Percentiles rank a stretch among this genome's conserved stretches.
Conservation (phyloP, 257 asterid species). For the Voacanga thouarsii region DNA sequence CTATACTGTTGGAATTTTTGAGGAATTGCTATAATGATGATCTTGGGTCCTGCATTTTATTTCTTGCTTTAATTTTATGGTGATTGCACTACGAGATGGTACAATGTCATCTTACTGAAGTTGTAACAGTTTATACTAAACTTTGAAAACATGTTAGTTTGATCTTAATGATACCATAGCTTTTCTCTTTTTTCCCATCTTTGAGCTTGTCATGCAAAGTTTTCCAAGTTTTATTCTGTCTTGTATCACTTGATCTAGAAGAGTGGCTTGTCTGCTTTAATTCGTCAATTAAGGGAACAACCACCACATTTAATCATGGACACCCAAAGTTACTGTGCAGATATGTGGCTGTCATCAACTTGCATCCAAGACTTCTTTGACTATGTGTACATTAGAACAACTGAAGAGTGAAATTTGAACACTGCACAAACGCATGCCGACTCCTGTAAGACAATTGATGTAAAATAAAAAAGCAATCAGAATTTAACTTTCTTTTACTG, state of each 20-base stretch:
- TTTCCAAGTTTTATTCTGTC: background rate
- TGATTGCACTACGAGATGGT: background rate
- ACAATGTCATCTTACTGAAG: background rate
- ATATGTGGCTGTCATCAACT: background rate
- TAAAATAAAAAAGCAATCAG: background rate
- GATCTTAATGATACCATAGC: background rate
- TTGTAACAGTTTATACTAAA: background rate
- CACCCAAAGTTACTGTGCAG: background rate
- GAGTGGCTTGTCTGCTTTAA: background rate
- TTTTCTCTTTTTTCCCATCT: background rate
- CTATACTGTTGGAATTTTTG: background rate
- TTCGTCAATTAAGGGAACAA: background rate
- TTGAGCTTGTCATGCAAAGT: background rate
- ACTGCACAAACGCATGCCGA: background rate
- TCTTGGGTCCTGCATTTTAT: background rate
- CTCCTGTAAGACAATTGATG: background rate
- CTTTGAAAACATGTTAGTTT: background rate
- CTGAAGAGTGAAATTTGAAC: background rate
- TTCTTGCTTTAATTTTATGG: slow-evolving; percentile 1
- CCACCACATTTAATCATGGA: background rate
- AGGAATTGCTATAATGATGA: background rate
- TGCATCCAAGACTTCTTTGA: background rate
- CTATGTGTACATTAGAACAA: background rate
- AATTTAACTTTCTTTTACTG: background rate
- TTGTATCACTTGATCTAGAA: background rate